Percentiles rank a stretch among this genome's conserved stretches.
Evolutionary conservation across 2,329 filamentous ascomycete genomes (phyloP).

Genomic region (Xylariaceae sp.): DNA sequence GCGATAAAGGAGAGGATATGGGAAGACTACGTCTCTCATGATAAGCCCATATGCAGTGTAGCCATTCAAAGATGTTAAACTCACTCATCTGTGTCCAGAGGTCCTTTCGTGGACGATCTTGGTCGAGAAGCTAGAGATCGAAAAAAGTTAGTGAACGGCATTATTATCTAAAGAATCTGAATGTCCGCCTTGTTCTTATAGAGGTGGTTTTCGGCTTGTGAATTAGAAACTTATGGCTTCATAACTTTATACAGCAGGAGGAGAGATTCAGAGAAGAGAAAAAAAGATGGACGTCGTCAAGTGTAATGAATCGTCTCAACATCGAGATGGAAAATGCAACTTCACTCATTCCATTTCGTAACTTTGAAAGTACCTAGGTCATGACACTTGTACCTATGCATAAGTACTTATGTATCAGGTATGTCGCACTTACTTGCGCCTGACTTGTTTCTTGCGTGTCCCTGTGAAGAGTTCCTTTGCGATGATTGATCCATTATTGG

Average conservation of each 20-base stretch:
- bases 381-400: too few species aligned
- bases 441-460: constrained; percentile 35
- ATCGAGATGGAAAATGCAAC: background rate
- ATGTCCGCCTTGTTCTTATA: background rate
- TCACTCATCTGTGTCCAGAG: constrained; percentile 76
- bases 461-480: constrained; percentile 17
- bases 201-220: too few species aligned
- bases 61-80: constrained; percentile 32
- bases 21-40: constrained; percentile 28
- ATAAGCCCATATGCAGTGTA: constrained; percentile 31
- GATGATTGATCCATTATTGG: constrained; percentile 27
- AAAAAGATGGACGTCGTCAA: background rate
- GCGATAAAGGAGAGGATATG: constrained; percentile 25
- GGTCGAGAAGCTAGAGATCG: constrained; percentile 57
- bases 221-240: too few species aligned
- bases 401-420: too few species aligned
- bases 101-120: constrained; percentile 74
- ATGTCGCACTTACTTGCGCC: constrained; percentile 31
- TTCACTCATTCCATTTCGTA: too few species aligned
- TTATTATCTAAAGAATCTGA: constrained; percentile 5
- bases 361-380: too few species aligned
- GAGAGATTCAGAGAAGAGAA: background rate
- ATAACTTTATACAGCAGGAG: too few species aligned
- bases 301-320: background rate
- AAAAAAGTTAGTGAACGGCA: constrained; percentile 33